Conservation (phyloP, 2,329 filamentous ascomycete species). For the Fusarium burgessii region DNA sequence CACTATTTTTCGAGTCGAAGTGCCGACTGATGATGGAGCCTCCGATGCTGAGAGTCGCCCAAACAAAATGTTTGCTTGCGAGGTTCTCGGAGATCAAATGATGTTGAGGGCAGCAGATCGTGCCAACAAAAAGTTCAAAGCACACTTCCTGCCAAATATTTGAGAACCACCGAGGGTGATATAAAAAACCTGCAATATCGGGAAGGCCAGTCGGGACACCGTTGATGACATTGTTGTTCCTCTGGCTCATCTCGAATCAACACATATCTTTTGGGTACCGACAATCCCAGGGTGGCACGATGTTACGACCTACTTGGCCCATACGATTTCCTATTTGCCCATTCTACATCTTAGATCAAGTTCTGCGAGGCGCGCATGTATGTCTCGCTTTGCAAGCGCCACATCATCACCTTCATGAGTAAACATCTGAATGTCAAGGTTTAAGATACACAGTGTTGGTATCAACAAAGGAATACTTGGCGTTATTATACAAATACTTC, state of each 20-base stretch:
- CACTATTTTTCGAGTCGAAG: slow-evolving; percentile 82
- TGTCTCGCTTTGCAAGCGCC: neutral
- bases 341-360: neutral
- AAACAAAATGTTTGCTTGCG: slow-evolving; percentile 72
- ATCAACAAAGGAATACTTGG: neutral
- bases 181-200: neutral
- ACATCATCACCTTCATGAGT: neutral
- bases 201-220: neutral
- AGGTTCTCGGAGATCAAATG: slow-evolving; percentile 89
- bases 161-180: slow-evolving; percentile 57
- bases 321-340: neutral
- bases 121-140: slow-evolving; percentile 91
- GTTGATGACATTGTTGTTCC: neutral
- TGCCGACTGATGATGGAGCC: slow-evolving; percentile 59
- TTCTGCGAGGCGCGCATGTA: neutral
- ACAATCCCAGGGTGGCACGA: too few relatives aligned
- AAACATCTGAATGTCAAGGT: neutral
- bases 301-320: too few relatives aligned
- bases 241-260: too few relatives aligned
- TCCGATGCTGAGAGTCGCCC: slow-evolving; percentile 30
- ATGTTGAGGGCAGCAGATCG: slow-evolving; percentile 84
- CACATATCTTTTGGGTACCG: neutral
- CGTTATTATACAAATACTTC: neutral
- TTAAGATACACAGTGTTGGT: neutral
- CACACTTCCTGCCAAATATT: slow-evolving; percentile 80